Percentiles rank a stretch among this genome's conserved stretches.
phyloP scores from a whole-genome alignment of 2,329 filamentous ascomycete species.

The Tolypocladium sp. region DNA sequence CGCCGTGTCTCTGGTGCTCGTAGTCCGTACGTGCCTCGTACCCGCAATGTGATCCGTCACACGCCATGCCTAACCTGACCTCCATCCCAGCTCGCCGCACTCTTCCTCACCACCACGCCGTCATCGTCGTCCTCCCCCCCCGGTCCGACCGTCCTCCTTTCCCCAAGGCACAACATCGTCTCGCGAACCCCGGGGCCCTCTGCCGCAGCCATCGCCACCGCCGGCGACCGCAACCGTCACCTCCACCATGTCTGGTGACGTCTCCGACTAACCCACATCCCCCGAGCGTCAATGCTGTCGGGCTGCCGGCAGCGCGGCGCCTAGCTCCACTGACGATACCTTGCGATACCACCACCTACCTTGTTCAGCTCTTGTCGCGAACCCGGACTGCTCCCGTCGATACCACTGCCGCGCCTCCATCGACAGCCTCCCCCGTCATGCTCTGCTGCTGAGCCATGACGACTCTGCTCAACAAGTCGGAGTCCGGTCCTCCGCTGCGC shows the following conservation, averaged over 20 bases:
- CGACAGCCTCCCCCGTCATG: conserved; percentile 13
- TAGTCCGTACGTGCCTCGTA: not conserved
- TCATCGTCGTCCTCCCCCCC: not conserved
- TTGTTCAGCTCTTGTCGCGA: not conserved
- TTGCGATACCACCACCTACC: not conserved
- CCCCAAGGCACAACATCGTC: not conserved
- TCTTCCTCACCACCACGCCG: not conserved
- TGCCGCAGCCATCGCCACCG: not conserved
- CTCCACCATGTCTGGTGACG: not conserved
- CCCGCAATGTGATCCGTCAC: not conserved
- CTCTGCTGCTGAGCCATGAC: conserved; percentile 34
- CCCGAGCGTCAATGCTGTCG: not conserved
- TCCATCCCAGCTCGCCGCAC: not conserved
- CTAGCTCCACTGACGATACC: not conserved
- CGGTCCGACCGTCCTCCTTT: not conserved
- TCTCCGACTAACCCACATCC: not conserved
- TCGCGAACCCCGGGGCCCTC: not conserved
- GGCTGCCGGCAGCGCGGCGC: not conserved
- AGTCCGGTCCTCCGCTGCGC: conserved; percentile 35
- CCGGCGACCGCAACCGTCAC: not conserved
- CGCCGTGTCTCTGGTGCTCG: too few species aligned
- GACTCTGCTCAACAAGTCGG: conserved; percentile 31
- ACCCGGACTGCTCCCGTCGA: not conserved
- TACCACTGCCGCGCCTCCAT: conserved; percentile 1
- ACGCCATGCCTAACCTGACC: not conserved